Evolutionary conservation across 1,284 basidiomycete species (phyloP), one percentile per base, ranked within the genome.

Genomic region (Puccinia coronata): DNA sequence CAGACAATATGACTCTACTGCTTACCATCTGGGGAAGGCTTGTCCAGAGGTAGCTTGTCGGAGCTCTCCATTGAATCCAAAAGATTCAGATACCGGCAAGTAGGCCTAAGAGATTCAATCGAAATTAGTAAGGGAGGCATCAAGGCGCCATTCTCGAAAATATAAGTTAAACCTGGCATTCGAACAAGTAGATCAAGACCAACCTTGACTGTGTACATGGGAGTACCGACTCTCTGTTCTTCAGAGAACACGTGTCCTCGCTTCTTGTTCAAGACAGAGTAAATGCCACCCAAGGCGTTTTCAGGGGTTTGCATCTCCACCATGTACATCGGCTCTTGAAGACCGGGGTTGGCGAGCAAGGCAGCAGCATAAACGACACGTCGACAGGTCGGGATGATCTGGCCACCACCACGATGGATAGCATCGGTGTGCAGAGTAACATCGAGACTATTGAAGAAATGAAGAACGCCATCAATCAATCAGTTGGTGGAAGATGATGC

Each of bases 251-350:
- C 97, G 87, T 97, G 95, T 83, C 96, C 97, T 91, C 97, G 94
- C 87, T 96, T 94, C 90, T 92, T 95, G 92, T 98, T 99, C 88
- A 99, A 89, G 82, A 88, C 88, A 82, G 88, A 88, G 92, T 99
- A 99, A 89, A 99, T 96, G 90, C 97, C 97, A 88, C 97, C 97
- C 85, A 99, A 95, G 84, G 93, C 96, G 86, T 91, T 93, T 88
- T 98, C 96, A 82, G 97, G 97, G 89, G 95, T 96, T 88, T 98
- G 96, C 85, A 99, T 96, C 88, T 99, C 96, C 87, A 98, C 92
- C 77, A 96, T 92, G 90, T 95, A 99, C 87, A 99, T 89, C 83
- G 97, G 97, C 88, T 99, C 97, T 88, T 98, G 96, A 83, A 99
- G 90, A 88, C 91, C 90, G 74, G 97, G 97, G 67, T 90, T 90